phyloP scores from a whole-genome alignment of 306 rosid genomes.

The Cicer cuneatum region DNA sequence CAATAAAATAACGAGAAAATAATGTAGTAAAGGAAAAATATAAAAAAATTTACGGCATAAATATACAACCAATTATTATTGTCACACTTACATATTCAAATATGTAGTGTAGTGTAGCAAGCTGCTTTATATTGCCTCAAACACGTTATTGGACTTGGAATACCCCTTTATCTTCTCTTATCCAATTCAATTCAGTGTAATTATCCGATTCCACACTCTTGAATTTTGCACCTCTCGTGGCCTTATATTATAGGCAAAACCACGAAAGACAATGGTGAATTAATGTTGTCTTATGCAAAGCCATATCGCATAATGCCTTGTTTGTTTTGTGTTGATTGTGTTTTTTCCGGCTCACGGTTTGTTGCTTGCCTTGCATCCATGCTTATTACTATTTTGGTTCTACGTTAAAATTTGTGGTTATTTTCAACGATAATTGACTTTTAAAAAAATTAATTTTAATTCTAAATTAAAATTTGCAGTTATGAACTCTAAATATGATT shows the following conservation, averaged over 20 bases:
- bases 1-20: background rate
- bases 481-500: no score
- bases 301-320: conserved; percentile 10
- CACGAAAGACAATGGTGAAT: conserved; percentile 1
- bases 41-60: background rate
- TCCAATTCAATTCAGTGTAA: no score
- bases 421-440: no score
- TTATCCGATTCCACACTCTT: background rate
- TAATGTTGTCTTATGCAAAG: conserved; percentile 18
- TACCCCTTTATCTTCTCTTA: no score
- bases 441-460: no score
- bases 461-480: no score
- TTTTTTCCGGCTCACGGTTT: conserved; percentile 25
- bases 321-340: background rate
- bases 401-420: no score
- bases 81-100: no score
- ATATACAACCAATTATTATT: no score
- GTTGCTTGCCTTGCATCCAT: conserved; percentile 25
- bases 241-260: background rate
- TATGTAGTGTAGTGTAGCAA: no score
- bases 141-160: no score
- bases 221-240: background rate
- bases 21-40: background rate
- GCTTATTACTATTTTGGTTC: background rate
- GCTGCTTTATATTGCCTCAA: no score